These are phyloP conservation scores for Calvatia gigantea DNA, from an alignment of 768 basidiomycete genomes.

Conservation along the genomic window DNA sequence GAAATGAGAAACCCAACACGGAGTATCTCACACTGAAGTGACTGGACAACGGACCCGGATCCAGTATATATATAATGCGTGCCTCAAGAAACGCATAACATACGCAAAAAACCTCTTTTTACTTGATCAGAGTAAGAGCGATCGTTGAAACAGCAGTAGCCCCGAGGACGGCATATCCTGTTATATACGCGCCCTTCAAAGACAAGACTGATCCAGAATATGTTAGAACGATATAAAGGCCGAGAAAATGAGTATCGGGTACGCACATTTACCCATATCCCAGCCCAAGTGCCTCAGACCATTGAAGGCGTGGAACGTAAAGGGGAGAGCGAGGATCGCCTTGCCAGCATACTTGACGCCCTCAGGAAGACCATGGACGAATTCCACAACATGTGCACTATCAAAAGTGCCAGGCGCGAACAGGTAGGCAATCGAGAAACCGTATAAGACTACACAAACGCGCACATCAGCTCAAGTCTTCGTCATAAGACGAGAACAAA, in stretches of 20 bases:
- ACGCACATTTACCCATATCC: conserved; percentile 88
- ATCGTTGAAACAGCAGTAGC: conserved; percentile 74
- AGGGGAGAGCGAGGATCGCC: conserved; percentile 76
- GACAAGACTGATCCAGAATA: conserved; percentile 54
- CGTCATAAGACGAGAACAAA: background rate
- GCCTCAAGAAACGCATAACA: background rate
- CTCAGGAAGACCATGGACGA: conserved; percentile 68
- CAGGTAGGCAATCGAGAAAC: conserved; percentile 83
- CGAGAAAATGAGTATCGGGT: background rate
- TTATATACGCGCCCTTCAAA: conserved; percentile 74
- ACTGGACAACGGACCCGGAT: background rate
- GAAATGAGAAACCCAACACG: background rate
- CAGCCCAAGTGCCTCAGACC: conserved; percentile 88
- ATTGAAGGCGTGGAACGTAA: conserved; percentile 89
- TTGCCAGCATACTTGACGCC: conserved; percentile 76
- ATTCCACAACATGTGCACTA: conserved; percentile 71
- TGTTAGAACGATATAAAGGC: background rate
- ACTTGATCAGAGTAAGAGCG: conserved; percentile 42
- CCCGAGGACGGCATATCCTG: conserved; percentile 83
- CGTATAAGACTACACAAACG: conserved; percentile 69
- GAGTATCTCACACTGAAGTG: background rate
- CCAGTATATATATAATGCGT: background rate
- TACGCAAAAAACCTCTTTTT: conserved; percentile 9
- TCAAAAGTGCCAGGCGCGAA: conserved; percentile 77
- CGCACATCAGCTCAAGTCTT: background rate